Percentiles rank a stretch among this genome's conserved stretches.
Evolutionary conservation across 495 filamentous ascomycete species (phyloP).

Genomic region (Hapsidospora chrysogenum): DNA sequence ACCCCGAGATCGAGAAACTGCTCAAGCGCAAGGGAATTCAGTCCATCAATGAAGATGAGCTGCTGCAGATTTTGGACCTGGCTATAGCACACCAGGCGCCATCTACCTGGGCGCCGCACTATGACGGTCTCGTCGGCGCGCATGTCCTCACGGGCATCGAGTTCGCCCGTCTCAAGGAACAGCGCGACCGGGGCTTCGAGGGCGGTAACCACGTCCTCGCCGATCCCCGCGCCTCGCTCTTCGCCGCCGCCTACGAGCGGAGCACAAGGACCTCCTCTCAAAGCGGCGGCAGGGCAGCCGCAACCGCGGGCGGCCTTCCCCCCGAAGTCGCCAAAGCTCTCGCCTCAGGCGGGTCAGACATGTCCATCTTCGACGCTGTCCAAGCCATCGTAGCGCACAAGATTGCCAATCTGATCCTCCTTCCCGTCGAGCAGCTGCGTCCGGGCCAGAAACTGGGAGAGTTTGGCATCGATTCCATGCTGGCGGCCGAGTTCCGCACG

Average conservation of each 20-base stretch:
- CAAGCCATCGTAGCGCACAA: conserved; percentile 6
- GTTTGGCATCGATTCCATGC: conserved; percentile 27
- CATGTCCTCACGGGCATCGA: conserved; percentile 15
- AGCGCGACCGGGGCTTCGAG: conserved; percentile 12
- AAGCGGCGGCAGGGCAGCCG: not conserved
- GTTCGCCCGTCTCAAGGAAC: conserved; percentile 6
- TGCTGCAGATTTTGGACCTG: conserved; percentile 16
- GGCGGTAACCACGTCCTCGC: conserved; percentile 5
- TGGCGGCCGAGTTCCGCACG: conserved; percentile 22
- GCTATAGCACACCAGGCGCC: conserved; percentile 1
- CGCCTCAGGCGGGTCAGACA: not conserved
- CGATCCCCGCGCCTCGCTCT: conserved; percentile 9
- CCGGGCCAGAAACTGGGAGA: conserved; percentile 7
- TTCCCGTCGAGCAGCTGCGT: conserved; percentile 16
- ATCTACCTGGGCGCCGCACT: not conserved
- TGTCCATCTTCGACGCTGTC: conserved; percentile 6
- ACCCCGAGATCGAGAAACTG: conserved; percentile 9
- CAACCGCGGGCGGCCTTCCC: conserved; percentile 4
- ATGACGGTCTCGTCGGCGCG: too few relatives aligned
- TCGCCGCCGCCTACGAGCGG: conserved; percentile 5
- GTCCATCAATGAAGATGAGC: conserved; percentile 16
- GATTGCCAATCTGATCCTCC: conserved; percentile 14
- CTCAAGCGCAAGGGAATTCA: conserved; percentile 13
- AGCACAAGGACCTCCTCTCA: too few relatives aligned
- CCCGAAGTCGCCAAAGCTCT: conserved; percentile 2